phyloP scores from a whole-genome alignment of 352 stramenopile genomes.

The Thraustotheca clavata region DNA sequence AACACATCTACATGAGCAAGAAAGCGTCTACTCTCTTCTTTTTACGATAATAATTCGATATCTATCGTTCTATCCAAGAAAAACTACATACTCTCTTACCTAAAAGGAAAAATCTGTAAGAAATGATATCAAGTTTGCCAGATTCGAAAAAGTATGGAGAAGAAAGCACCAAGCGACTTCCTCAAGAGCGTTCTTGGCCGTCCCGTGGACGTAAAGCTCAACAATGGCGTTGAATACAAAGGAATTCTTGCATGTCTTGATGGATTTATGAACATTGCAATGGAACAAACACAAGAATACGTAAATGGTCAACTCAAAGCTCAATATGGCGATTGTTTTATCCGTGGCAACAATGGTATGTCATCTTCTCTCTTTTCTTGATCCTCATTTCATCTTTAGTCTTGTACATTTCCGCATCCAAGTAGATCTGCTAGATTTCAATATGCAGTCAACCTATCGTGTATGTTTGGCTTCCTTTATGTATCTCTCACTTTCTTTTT shows the following conservation, averaged over 20 bases:
- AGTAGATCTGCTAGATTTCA: no score
- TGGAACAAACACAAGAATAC: conserved; percentile 99
- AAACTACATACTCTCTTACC: not conserved
- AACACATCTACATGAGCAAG: no score
- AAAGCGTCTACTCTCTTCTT: no score
- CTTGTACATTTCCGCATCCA: conserved; percentile 78
- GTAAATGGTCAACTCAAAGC: conserved; percentile 98
- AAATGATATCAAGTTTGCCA: conserved; percentile 18
- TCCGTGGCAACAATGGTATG: conserved; percentile 99
- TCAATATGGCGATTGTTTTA: conserved; percentile 99
- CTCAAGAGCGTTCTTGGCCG: conserved; percentile 90
- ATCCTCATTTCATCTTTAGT: conserved; percentile 30
- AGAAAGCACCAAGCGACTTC: conserved; percentile 88
- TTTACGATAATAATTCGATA: conserved; percentile 10
- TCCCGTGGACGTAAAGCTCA: conserved; percentile 98
- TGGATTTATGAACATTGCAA: conserved; percentile 99
- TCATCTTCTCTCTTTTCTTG: conserved; percentile 10
- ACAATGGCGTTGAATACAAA: conserved; percentile 98
- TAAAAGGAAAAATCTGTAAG: conserved; percentile 1
- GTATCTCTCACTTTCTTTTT: no score
- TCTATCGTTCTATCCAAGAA: not conserved
- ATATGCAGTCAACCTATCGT: no score
- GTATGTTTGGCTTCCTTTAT: no score
- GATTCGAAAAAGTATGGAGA: conserved; percentile 30
- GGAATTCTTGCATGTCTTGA: conserved; percentile 98